Evolutionary conservation across 2,329 filamentous ascomycete species (phyloP).

Genomic region (Botrytis pseudocinerea): DNA sequence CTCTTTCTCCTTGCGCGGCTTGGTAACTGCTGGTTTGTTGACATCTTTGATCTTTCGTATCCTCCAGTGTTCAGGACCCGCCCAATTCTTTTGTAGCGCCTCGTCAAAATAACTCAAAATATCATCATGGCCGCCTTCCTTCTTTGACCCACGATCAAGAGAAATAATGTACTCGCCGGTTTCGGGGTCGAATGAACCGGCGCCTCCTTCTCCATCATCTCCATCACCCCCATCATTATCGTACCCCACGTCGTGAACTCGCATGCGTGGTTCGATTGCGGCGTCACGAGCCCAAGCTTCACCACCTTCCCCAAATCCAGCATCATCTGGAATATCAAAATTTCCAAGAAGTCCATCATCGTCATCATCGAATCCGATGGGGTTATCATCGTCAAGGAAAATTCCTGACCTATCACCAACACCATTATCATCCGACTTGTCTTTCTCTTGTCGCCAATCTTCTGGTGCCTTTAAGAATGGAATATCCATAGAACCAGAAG

Average conservation of each 20-base stretch:
- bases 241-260: slow-evolving; percentile 66
- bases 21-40: slow-evolving; percentile 62
- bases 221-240: slow-evolving; percentile 55
- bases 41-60: slow-evolving; percentile 87
- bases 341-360: slow-evolving; percentile 68
- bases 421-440: slow-evolving; percentile 54
- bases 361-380: slow-evolving; percentile 78
- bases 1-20: slow-evolving; percentile 89
- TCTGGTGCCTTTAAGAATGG: slow-evolving; percentile 89
- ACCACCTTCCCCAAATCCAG: slow-evolving; percentile 91
- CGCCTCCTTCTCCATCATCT: slow-evolving; percentile 51
- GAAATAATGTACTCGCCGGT: slow-evolving; percentile 76
- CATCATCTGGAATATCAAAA: slow-evolving; percentile 66
- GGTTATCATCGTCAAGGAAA: slow-evolving; percentile 84
- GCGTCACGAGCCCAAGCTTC: slow-evolving; percentile 94
- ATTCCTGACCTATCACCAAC: slow-evolving; percentile 73
- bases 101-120: slow-evolving; percentile 99
- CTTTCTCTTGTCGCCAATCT: slow-evolving; percentile 74
- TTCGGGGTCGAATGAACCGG: slow-evolving; percentile 61
- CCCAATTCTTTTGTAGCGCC: slow-evolving; percentile 95
- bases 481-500: slow-evolving; percentile 81
- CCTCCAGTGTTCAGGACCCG: slow-evolving; percentile 97
- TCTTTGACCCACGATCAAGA: slow-evolving; percentile 71
- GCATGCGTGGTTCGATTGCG: slow-evolving; percentile 81
- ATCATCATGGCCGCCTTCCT: slow-evolving; percentile 72